These are phyloP conservation scores for Trifolium repens DNA, from an alignment of 306 rosid species.

Conservation along the genomic window DNA sequence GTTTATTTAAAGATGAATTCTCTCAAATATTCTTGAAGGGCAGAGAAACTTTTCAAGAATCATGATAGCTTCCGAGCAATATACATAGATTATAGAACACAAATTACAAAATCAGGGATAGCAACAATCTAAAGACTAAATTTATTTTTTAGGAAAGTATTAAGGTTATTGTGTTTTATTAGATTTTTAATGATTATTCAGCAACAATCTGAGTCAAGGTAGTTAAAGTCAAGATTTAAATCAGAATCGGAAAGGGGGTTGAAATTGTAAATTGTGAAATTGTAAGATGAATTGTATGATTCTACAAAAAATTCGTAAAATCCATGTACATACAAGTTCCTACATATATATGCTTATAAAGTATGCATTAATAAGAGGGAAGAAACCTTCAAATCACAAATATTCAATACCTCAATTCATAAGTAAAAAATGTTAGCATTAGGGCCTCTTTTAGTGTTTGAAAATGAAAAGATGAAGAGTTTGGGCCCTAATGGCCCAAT, in stretches of 20 bases:
- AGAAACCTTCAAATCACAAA: not conserved
- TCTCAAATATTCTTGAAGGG: not conserved
- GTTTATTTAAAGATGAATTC: not conserved
- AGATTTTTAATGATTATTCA: not conserved
- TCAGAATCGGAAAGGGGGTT: not conserved
- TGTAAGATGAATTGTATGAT: not conserved
- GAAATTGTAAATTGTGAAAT: not conserved
- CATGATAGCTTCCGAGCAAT: not conserved
- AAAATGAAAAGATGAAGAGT: not conserved
- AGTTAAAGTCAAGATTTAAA: not conserved
- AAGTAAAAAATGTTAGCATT: not conserved
- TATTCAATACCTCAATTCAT: not conserved
- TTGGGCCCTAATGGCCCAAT: not conserved
- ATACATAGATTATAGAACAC: no score
- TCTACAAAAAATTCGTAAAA: not conserved
- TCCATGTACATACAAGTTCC: not conserved
- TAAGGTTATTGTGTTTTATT: not conserved
- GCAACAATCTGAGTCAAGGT: not conserved
- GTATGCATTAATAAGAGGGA: not conserved
- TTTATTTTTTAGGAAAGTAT: not conserved
- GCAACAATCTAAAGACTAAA: constrained; percentile 1
- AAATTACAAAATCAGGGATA: not conserved
- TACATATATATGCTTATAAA: not conserved
- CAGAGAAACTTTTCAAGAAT: constrained; percentile 15
- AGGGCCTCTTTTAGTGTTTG: not conserved